Percentiles rank a stretch among this genome's conserved stretches.
phyloP scores from a whole-genome alignment of 1,284 basidiomycete genomes.

The Kalmanozyma brasiliensis region DNA sequence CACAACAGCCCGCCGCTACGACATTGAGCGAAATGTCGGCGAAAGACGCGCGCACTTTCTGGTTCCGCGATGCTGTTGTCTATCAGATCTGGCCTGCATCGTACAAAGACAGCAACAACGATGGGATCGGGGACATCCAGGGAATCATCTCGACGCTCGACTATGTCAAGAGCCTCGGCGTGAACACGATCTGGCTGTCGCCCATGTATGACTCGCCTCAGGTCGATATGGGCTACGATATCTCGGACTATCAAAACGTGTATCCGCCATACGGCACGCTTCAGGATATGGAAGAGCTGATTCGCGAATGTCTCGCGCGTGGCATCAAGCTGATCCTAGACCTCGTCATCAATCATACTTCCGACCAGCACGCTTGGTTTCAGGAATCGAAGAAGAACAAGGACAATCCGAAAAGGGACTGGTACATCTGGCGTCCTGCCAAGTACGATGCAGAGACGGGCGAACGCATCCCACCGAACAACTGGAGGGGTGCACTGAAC shows the following conservation, averaged over 20 bases:
- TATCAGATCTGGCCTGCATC: constrained; percentile 77
- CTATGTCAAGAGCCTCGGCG: constrained; percentile 77
- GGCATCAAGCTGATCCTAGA: constrained; percentile 83
- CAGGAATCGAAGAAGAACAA: constrained; percentile 74
- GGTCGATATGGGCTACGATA: constrained; percentile 75
- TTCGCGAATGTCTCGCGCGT: constrained; percentile 74
- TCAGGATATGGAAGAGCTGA: constrained; percentile 76
- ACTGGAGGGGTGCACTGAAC: constrained; percentile 79
- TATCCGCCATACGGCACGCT: constrained; percentile 79
- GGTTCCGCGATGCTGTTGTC: constrained; percentile 42
- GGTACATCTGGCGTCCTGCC: constrained; percentile 80
- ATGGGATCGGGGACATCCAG: constrained; percentile 79
- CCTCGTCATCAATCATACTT: constrained; percentile 81
- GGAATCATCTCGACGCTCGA: constrained; percentile 77
- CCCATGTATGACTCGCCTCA: constrained; percentile 79
- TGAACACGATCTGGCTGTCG: constrained; percentile 78
- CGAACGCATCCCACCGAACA: constrained; percentile 72
- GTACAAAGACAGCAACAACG: constrained; percentile 79
- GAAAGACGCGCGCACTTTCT: constrained; percentile 20
- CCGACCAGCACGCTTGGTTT: constrained; percentile 77
- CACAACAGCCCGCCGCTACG: not conserved
- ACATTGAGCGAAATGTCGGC: not conserved
- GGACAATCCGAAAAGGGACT: constrained; percentile 75
- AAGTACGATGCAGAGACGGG: constrained; percentile 71
- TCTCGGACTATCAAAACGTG: constrained; percentile 76